phyloP scores from a whole-genome alignment of 345 rosid species.

The Citrus reticulata region DNA sequence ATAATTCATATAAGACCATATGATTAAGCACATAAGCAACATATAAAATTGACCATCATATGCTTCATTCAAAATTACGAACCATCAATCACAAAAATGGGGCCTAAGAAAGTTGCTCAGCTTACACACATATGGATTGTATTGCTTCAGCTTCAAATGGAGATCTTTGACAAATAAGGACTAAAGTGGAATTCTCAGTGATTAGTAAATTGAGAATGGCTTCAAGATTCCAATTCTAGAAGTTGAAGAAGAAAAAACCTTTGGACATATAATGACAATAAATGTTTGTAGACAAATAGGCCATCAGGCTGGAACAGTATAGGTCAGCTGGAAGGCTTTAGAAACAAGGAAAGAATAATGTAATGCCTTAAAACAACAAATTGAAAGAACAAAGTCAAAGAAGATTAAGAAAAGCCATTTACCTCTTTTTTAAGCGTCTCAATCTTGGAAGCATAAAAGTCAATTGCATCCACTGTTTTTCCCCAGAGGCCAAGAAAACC shows the following conservation, averaged over 20 bases:
- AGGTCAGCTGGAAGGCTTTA: background rate
- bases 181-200: background rate
- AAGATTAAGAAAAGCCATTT: constrained; percentile 13
- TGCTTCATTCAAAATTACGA: background rate
- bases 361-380: background rate
- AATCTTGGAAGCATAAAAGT: constrained; percentile 52
- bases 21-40: background rate
- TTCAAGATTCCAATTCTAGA: background rate
- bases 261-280: background rate
- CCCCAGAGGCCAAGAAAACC: constrained; percentile 82
- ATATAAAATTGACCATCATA: background rate
- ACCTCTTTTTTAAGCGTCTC: constrained; percentile 59
- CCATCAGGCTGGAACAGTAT: background rate
- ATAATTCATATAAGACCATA: background rate
- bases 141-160: background rate
- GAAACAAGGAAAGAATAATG: background rate
- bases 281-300: background rate
- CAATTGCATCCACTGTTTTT: constrained; percentile 68
- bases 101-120: background rate
- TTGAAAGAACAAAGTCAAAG: background rate
- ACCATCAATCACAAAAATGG: background rate
- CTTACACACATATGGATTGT: background rate
- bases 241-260: background rate
- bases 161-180: background rate
- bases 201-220: background rate